Conservation (phyloP, 1,284 basidiomycete genomes). For the Thecaphora thlaspeos region DNA sequence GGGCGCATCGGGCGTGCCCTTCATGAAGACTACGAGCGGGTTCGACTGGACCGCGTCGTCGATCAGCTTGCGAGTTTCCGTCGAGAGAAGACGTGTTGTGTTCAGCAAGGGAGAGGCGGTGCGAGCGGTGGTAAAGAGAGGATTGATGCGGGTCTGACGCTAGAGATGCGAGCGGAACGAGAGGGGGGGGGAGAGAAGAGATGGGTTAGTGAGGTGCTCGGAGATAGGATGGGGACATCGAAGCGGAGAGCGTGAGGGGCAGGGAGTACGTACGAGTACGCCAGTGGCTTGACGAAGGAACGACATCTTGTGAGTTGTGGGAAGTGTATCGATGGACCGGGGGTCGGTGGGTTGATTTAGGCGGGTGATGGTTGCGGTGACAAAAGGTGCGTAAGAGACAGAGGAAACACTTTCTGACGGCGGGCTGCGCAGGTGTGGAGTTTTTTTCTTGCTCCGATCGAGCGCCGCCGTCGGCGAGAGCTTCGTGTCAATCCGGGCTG, state of each 20-base stretch:
- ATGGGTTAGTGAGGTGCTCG: no score
- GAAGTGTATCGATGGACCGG: neutral
- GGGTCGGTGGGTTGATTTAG: no score
- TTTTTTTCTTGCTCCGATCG: no score
- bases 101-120: neutral
- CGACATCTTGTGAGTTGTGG: neutral
- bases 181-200: neutral
- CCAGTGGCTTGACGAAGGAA: neutral
- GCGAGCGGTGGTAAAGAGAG: neutral
- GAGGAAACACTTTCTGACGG: no score
- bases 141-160: neutral
- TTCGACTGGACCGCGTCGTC: constrained; percentile 65
- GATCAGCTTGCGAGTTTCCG: constrained; percentile 61
- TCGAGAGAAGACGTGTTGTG: constrained; percentile 57
- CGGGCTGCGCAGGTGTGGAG: no score
- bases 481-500: no score
- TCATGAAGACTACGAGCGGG: constrained; percentile 91
- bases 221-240: no score
- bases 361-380: no score
- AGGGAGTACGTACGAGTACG: neutral
- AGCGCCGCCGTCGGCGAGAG: no score
- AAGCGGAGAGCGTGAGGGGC: neutral
- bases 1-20: constrained; percentile 72
- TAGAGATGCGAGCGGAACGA: neutral
- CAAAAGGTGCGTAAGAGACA: no score